A percentile compares a stretch with the other conserved stretches of the same genome.
phyloP scores from a whole-genome alignment of 2,329 filamentous ascomycete genomes.

The Epichloe scottii region DNA sequence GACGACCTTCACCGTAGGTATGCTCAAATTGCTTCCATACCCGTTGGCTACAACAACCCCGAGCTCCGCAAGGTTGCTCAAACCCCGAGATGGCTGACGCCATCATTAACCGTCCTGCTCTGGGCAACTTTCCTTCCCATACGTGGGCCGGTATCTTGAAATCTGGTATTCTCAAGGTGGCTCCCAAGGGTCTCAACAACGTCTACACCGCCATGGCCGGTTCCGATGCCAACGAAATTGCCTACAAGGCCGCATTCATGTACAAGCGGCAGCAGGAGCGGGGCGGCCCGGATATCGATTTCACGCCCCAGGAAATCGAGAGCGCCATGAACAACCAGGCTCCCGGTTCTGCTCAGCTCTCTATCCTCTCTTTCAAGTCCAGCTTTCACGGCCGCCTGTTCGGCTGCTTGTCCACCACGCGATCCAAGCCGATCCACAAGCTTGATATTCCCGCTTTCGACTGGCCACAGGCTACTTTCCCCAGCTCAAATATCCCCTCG shows the following conservation, averaged over 20 bases:
- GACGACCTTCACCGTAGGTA: constrained; percentile 37
- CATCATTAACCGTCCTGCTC: constrained; percentile 77
- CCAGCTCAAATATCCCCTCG: constrained; percentile 72
- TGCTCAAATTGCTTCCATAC: constrained; percentile 86
- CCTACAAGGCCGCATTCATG: constrained; percentile 95
- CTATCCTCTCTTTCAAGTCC: constrained; percentile 79
- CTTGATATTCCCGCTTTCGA: constrained; percentile 89
- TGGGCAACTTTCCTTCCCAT: constrained; percentile 80
- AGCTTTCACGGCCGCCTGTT: constrained; percentile 88
- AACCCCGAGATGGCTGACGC: constrained; percentile 68
- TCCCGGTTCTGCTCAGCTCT: constrained; percentile 64
- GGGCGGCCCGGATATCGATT: constrained; percentile 64
- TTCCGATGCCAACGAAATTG: constrained; percentile 87
- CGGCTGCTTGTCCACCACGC: constrained; percentile 74
- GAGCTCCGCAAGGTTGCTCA: constrained; percentile 55
- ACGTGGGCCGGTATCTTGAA: constrained; percentile 74
- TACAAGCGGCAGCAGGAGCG: constrained; percentile 73
- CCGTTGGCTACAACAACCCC: constrained; percentile 86
- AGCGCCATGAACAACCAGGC: constrained; percentile 69
- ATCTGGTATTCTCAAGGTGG: constrained; percentile 68
- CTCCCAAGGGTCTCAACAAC: constrained; percentile 72
- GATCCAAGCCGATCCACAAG: constrained; percentile 90
- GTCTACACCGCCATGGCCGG: constrained; percentile 85
- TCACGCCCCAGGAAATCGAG: constrained; percentile 62
- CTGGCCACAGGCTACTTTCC: constrained; percentile 87